phyloP scores from a whole-genome alignment of 1,284 basidiomycete genomes.

The Naganishia cerealis region DNA sequence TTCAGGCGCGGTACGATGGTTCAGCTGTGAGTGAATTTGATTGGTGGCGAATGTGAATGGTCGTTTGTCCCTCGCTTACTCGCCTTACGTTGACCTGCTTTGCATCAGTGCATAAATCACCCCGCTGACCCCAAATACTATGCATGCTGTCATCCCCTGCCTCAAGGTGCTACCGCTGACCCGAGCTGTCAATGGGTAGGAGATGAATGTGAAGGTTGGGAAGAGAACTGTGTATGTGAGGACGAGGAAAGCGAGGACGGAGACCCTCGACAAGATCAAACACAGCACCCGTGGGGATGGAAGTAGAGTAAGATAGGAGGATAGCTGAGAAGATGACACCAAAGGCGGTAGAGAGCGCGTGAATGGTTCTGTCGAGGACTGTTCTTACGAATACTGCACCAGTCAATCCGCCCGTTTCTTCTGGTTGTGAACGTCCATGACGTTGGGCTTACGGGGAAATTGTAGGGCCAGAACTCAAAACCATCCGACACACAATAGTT shows the following conservation, averaged over 20 bases:
- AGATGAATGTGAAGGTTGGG: constrained; percentile 16
- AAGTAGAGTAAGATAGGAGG: too few relatives aligned
- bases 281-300: too few relatives aligned
- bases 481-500: too few relatives aligned
- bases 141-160: constrained; percentile 22
- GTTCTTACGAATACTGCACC: too few relatives aligned
- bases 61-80: not conserved
- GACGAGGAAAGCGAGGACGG: constrained; percentile 6
- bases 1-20: constrained; percentile 23
- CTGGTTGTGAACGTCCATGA: too few relatives aligned
- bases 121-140: constrained; percentile 15
- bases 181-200: constrained; percentile 12
- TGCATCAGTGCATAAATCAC: constrained; percentile 13
- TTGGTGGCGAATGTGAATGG: too few relatives aligned
- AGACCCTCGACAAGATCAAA: not conserved
- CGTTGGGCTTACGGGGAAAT: too few relatives aligned
- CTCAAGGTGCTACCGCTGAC: not conserved
- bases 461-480: too few relatives aligned
- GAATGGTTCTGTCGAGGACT: too few relatives aligned
- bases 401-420: too few relatives aligned
- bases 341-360: too few relatives aligned
- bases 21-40: constrained; percentile 5
- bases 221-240: constrained; percentile 23
- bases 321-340: too few relatives aligned
- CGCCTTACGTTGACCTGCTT: not conserved